Conservation (phyloP, 352 stramenopile species). For the Globisporangium solare region DNA sequence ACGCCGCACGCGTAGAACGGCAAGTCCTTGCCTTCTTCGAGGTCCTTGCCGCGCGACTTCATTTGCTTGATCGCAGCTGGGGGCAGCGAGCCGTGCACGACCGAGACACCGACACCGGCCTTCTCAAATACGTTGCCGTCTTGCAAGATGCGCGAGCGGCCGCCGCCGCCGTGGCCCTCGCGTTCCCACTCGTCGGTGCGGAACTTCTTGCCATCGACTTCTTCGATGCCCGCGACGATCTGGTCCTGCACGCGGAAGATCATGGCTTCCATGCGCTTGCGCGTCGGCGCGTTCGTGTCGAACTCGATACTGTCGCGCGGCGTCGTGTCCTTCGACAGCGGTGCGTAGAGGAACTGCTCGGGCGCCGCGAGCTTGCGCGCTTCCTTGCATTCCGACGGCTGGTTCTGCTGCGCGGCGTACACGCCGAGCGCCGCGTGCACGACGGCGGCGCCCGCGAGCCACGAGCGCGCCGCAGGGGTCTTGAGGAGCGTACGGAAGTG, state of each 20-base stretch:
- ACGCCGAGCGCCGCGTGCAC: slow-evolving; percentile 23
- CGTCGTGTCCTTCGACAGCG: slow-evolving; percentile 58
- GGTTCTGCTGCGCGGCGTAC: slow-evolving; percentile 12
- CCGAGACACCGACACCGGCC: slow-evolving; percentile 95
- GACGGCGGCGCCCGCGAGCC: slow-evolving; percentile 23
- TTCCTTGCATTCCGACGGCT: slow-evolving; percentile 29
- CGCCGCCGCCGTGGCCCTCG: slow-evolving; percentile 91
- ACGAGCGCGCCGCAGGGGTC: slow-evolving; percentile 17
- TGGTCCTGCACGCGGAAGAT: slow-evolving; percentile 81
- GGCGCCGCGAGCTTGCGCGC: slow-evolving; percentile 23
- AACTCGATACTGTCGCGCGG: slow-evolving; percentile 72
- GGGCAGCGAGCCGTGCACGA: slow-evolving; percentile 96
- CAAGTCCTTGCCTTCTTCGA: slow-evolving; percentile 72
- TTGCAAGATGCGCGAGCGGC: slow-evolving; percentile 93
- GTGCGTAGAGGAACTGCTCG: slow-evolving; percentile 58
- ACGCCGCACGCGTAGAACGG: slow-evolving; percentile 96
- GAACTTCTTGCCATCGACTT: slow-evolving; percentile 94
- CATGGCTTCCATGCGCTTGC: slow-evolving; percentile 78
- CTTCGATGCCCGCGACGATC: slow-evolving; percentile 85
- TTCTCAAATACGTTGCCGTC: slow-evolving; percentile 97
- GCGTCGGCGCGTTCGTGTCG: slow-evolving; percentile 57
- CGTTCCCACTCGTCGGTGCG: slow-evolving; percentile 94
- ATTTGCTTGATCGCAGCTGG: slow-evolving; percentile 83
- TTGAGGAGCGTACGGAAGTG: slow-evolving; percentile 15
- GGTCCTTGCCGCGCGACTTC: slow-evolving; percentile 65